Base-by-base conservation (phyloP, 805 yeast genomes). In the Monosporozyma yasuniensis region DNA sequence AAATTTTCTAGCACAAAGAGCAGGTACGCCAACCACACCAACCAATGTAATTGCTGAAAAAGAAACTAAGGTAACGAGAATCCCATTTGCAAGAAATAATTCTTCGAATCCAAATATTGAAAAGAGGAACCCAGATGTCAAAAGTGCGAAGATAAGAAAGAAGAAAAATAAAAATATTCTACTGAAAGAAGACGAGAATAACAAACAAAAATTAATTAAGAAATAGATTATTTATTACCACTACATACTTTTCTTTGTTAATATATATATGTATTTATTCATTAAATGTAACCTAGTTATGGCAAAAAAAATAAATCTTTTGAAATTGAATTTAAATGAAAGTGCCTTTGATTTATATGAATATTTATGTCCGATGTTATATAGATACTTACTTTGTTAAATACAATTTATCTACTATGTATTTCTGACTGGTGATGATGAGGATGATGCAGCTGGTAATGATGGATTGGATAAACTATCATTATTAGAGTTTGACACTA, bases 401-500 rank as follows among this genome's bases (percentile, higher is more conserved):
- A 14, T 12, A 3, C n/a, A 32, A n/a, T 12, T 2, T 3, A 11
- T 7, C 12, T 11, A 18, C 21, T 38, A 38, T 2, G 9, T 16
- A 16, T 38, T 38, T 21, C 42, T 19, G 4, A 38, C 11, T 38
- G 42, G 42, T 3, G 42, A 38, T 19, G 42, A 38, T 21, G 42
- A 38, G n/a, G 44, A 41, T 12, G 30, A 25, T 18, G 23, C 35
- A 34, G 22, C 7, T 12, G 46, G 18, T 32, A 44, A 21, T 32
- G 46, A 35, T 14, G 46, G 32, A 30, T 23, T 11, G 3, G 38
- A 28, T 19, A 14, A 12, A 44, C 21, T 44, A 12, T 44, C 39
- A 14, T 19, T 39, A 28, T 38, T 42, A 38, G 38, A 19, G 16
- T 45, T 54, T 16, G 65, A 59, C 11, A 69, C 61, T 21, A 38